Base-by-base conservation (phyloP, 2,329 filamentous ascomycete species). In the Trichoderma breve region DNA sequence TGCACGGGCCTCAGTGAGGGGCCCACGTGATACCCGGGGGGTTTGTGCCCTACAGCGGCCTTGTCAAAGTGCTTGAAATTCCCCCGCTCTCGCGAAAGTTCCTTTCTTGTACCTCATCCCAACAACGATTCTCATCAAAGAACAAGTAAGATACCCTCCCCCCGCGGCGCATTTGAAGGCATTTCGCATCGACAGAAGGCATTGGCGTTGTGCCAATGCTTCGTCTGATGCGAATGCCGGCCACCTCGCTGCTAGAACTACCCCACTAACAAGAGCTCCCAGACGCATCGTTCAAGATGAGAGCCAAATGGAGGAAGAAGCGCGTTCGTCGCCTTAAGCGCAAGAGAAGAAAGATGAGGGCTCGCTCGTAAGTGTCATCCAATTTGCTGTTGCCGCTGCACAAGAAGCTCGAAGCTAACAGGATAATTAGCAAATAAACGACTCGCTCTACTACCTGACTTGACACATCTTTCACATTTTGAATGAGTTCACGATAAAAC, bases 291-390 rank as follows among this genome's bases (percentile, higher is more conserved):
- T 86, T 86, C 87, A 90, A 86, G 86, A 90, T 91, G 89, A 88
- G 95, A 96, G 95, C 94, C 84, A 98, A 98, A 90, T 98, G 96
- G 96, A 96, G 95, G 90, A 99, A 99, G 93, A 99, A 99, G 95
- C 91, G 96, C 86, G 95, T 97, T 88, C 91, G 96, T 83, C 92
- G 96, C 87, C 94, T 99, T 86, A 98, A 98, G 93, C 92, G 95
- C 85, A 99, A 99, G 95, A 94, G 96, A 89, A 97, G 96, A 94
- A 99, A 99, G 95, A 97, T 96, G 88, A 91, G 96, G 85, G 96
- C 95, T 82, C 89, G 96, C 88, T 95, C 91, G 96, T 98, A 90
- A 90, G 94, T 87, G 43, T 24, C n/a, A 18, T 21, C 24, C 55
- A 47, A 21, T 21, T 5, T 11, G 1, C 28, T 26, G 24, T 8